Conservation (phyloP, 169 alveolate genomes). For the Theileria sp. region DNA sequence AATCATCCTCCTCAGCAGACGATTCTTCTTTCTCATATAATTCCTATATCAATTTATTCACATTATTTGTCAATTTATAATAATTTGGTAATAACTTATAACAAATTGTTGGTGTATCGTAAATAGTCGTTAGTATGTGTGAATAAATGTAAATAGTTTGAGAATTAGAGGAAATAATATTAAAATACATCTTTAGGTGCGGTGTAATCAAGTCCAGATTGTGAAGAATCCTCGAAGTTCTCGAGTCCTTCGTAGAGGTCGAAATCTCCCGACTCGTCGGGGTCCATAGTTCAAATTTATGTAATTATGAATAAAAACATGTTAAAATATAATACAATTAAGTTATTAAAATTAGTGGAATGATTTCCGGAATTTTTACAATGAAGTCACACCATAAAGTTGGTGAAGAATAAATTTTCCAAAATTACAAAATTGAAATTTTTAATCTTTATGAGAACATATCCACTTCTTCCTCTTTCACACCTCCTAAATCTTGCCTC, state of each 20-base stretch:
- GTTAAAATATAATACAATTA: not conserved
- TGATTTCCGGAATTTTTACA: not conserved
- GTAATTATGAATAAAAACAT: not conserved
- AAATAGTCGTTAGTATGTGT: not conserved
- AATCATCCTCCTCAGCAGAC: slow-evolving; percentile 17
- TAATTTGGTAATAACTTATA: not conserved
- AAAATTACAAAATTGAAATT: not conserved
- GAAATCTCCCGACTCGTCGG: slow-evolving; percentile 14
- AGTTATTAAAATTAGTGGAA: not conserved
- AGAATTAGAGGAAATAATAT: not conserved
- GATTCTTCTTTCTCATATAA: not conserved
- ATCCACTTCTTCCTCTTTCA: slow-evolving; percentile 44
- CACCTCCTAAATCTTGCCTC: slow-evolving; percentile 24
- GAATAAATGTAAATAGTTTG: not conserved
- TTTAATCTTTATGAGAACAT: slow-evolving; percentile 39
- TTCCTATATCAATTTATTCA: not conserved
- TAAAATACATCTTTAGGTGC: not conserved
- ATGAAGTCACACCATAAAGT: slow-evolving; percentile 1
- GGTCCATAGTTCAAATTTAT: not conserved
- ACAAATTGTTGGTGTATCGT: not conserved
- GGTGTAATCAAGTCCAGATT: not conserved
- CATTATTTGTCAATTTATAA: no score
- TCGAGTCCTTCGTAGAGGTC: slow-evolving; percentile 69
- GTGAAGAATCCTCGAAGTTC: slow-evolving; percentile 24
- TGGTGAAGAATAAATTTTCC: not conserved